phyloP scores from a whole-genome alignment of 768 basidiomycete genomes.

The Calocybe gangraenosa region DNA sequence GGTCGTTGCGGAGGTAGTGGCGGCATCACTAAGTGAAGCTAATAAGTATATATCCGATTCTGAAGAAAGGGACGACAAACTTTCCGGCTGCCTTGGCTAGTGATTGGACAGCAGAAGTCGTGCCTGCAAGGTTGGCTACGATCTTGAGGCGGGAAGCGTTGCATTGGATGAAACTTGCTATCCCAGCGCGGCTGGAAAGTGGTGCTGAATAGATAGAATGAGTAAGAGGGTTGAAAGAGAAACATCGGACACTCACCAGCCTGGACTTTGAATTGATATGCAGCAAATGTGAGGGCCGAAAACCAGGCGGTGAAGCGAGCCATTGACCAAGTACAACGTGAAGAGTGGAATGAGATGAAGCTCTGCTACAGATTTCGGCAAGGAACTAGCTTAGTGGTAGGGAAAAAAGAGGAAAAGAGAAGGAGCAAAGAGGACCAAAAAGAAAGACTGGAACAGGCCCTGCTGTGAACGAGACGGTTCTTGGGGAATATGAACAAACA shows the following conservation, averaged over 20 bases:
- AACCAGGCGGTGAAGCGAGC: conserved; percentile 2
- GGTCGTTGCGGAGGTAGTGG: conserved; percentile 10
- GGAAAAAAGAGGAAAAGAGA: not conserved
- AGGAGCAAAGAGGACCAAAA: no score
- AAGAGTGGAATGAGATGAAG: not conserved
- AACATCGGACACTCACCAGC: not conserved
- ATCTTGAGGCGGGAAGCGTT: conserved; percentile 22
- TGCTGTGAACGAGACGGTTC: not conserved
- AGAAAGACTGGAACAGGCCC: no score
- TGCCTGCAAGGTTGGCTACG: conserved; percentile 18
- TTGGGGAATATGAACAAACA: no score
- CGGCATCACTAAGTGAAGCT: conserved; percentile 18
- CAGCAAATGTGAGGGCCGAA: not conserved
- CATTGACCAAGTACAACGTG: not conserved
- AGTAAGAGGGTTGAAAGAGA: not conserved
- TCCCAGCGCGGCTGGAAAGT: not conserved
- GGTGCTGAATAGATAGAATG: not conserved
- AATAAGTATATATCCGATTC: no score
- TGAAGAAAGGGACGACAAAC: conserved; percentile 7
- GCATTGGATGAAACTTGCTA: conserved; percentile 13
- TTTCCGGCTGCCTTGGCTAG: conserved; percentile 13
- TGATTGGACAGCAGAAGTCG: conserved; percentile 18
- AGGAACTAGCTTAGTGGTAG: not conserved
- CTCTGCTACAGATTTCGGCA: no score
- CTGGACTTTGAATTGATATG: conserved; percentile 3